These are phyloP conservation scores for Podospora conica DNA, from an alignment of 495 filamentous ascomycete genomes.

Conservation along the genomic window DNA sequence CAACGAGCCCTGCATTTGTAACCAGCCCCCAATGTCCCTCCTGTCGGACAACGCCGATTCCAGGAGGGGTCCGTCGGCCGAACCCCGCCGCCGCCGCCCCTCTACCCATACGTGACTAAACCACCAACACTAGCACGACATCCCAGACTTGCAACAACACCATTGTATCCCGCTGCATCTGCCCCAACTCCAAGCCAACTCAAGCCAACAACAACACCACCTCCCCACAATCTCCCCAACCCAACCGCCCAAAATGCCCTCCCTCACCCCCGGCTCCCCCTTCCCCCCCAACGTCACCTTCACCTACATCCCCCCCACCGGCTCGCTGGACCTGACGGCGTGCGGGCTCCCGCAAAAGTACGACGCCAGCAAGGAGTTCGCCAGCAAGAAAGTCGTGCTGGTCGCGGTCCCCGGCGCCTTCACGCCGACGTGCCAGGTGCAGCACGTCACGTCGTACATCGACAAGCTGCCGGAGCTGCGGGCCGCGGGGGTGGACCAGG, in stretches of 20 bases:
- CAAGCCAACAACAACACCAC: not conserved
- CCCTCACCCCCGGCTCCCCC: conserved; percentile 69
- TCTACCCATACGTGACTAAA: not conserved
- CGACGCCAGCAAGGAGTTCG: conserved; percentile 80
- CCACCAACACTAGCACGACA: conserved; percentile 49
- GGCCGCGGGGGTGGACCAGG: conserved; percentile 78
- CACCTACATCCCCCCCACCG: conserved; percentile 69
- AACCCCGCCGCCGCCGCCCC: not conserved
- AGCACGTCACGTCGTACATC: conserved; percentile 84
- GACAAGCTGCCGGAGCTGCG: conserved; percentile 64
- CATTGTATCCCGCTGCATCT: conserved; percentile 73
- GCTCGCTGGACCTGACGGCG: conserved; percentile 55
- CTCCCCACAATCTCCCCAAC: not conserved
- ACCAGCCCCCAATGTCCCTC: not conserved
- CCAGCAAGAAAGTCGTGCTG: conserved; percentile 83
- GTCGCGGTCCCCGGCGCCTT: conserved; percentile 92
- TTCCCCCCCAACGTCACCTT: conserved; percentile 79
- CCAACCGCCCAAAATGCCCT: conserved; percentile 52
- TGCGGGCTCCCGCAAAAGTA: conserved; percentile 78
- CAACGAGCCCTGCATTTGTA: not conserved
- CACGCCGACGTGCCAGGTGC: conserved; percentile 85
- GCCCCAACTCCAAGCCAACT: conserved; percentile 70
- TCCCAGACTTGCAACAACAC: conserved; percentile 70
- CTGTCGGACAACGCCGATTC: conserved; percentile 7
- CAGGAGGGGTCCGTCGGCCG: not conserved